Conservation (phyloP, 164 flowering plant species). For the Dillenia suffruticosa region DNA sequence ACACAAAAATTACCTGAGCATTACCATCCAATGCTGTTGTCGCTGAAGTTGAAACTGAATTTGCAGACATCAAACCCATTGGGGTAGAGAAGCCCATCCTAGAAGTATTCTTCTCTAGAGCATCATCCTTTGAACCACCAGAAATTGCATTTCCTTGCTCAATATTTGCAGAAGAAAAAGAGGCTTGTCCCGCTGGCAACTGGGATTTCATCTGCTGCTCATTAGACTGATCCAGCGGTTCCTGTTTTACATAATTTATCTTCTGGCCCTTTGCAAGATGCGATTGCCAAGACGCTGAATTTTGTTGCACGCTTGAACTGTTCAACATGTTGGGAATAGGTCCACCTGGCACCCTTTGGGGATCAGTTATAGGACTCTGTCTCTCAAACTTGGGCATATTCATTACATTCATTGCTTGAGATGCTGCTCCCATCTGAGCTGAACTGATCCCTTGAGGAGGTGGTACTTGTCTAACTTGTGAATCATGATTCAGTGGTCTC, state of each 20-base stretch:
- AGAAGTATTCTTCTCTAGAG: conserved; percentile 47
- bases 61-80: conserved; percentile 21
- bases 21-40: conserved; percentile 32
- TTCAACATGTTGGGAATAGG: conserved; percentile 40
- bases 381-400: conserved; percentile 47
- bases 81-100: conserved; percentile 35
- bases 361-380: conserved; percentile 43
- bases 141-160: conserved; percentile 40
- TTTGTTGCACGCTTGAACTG: conserved; percentile 46
- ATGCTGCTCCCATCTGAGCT: conserved; percentile 37
- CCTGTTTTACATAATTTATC: conserved; percentile 50
- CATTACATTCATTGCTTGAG: conserved; percentile 36
- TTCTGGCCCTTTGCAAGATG: conserved; percentile 40
- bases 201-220: conserved; percentile 57
- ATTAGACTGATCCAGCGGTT: conserved; percentile 50
- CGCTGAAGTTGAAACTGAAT: conserved; percentile 37
- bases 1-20: conserved; percentile 27
- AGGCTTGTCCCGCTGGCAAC: conserved; percentile 27
- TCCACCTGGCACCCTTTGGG: conserved; percentile 52
- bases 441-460: conserved; percentile 42
- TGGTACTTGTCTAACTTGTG: conserved; percentile 53
- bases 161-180: conserved; percentile 32
- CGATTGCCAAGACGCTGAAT: conserved; percentile 47
- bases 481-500: conserved; percentile 56
- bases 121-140: conserved; percentile 38